A percentile compares a stretch with the other conserved stretches of the same genome.
These are phyloP conservation scores for Polychaeton citri DNA, from an alignment of 2,329 filamentous ascomycete species.

Conservation along the genomic window DNA sequence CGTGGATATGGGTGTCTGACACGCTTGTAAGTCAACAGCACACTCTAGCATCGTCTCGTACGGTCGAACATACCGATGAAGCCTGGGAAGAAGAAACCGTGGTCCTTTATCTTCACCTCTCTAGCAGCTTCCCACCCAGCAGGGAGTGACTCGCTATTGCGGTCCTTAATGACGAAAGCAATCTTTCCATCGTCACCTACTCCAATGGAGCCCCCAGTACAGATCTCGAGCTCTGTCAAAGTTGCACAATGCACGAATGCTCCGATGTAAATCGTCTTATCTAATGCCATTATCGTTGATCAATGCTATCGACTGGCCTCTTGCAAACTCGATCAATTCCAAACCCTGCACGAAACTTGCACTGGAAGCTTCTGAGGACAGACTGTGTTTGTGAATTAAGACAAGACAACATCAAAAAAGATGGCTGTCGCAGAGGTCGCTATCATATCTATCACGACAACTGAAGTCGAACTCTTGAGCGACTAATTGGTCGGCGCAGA, in stretches of 20 bases:
- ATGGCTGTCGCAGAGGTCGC: no score
- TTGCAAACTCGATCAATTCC: no score
- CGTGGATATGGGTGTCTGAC: constrained; percentile 90
- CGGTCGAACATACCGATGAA: constrained; percentile 49
- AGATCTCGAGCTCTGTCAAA: constrained; percentile 36
- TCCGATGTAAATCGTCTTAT: constrained; percentile 41
- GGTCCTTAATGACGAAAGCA: constrained; percentile 30
- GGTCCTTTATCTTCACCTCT: constrained; percentile 26
- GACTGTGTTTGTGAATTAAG: no score
- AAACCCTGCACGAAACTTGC: no score
- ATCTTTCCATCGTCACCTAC: constrained; percentile 42
- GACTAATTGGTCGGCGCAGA: no score
- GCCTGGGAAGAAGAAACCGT: constrained; percentile 71
- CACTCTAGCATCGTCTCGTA: neutral
- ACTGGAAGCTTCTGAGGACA: no score
- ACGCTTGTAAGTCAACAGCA: no score
- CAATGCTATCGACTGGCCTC: no score
- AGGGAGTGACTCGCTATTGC: constrained; percentile 10
- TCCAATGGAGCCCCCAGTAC: constrained; percentile 32
- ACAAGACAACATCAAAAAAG: no score
- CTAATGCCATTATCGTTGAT: constrained; percentile 8
- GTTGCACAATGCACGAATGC: constrained; percentile 47
- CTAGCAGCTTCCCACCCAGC: constrained; percentile 29
- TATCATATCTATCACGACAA: no score
- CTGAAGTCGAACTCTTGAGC: no score